phyloP scores from a whole-genome alignment of 371 early-diverging fungal genomes.

The Mortierella sp. region DNA sequence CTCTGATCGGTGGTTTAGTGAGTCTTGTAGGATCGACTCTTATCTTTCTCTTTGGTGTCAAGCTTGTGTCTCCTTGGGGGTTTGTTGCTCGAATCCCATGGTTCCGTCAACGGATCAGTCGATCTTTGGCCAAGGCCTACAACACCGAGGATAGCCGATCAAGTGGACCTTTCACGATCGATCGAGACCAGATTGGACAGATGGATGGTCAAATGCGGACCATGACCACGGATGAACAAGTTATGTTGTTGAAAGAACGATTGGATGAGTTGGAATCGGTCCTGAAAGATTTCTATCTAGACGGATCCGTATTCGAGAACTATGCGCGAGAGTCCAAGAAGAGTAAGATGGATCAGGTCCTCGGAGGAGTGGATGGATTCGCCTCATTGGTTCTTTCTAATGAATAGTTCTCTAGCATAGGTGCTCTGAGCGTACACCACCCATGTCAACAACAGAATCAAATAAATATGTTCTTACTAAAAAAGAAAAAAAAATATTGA shows the following conservation, averaged over 20 bases:
- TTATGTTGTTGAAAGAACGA: conserved; percentile 30
- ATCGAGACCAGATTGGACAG: conserved; percentile 20
- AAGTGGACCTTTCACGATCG: conserved; percentile 36
- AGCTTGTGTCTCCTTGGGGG: conserved; percentile 24
- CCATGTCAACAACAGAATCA: not conserved
- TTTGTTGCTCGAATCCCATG: conserved; percentile 20
- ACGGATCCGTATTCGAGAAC: conserved; percentile 23
- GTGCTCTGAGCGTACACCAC: not conserved
- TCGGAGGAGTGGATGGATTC: not conserved
- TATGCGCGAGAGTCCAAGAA: conserved; percentile 17
- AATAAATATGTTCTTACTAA: not conserved
- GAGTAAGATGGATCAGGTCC: conserved; percentile 1
- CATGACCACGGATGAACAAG: conserved; percentile 3
- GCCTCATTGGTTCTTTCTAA: not conserved
- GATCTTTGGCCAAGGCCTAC: conserved; percentile 31
- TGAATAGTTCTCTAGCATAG: not conserved
- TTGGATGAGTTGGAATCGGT: conserved; percentile 46
- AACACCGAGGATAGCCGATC: conserved; percentile 12
- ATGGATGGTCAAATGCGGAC: conserved; percentile 9
- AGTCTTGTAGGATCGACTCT: conserved; percentile 21
- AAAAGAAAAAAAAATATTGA: not conserved
- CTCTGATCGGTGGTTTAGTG: conserved; percentile 37
- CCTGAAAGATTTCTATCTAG: conserved; percentile 33
- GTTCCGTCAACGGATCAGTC: conserved; percentile 29
- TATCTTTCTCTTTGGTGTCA: conserved; percentile 30